Evolutionary conservation across 1,284 basidiomycete species (phyloP).

Genomic region (Sporisorium graminicola): DNA sequence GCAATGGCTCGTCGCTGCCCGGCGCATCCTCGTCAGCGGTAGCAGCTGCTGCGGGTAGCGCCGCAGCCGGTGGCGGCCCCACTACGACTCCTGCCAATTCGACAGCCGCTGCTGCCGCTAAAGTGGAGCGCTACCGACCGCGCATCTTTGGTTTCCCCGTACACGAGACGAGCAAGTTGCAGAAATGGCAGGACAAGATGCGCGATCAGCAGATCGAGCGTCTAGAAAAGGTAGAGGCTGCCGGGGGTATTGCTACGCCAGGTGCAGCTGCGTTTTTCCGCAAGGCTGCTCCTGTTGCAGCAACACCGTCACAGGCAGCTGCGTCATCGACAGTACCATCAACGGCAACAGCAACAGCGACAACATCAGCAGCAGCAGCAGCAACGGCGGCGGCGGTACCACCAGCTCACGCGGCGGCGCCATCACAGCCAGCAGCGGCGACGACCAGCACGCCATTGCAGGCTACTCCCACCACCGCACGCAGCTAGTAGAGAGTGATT

Average conservation of each 20-base stretch:
- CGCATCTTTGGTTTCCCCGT: conserved; percentile 69
- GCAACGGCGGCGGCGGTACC: conserved; percentile 1
- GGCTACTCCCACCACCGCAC: conserved; percentile 1
- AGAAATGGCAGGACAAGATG: conserved; percentile 66
- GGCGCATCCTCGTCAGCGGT: conserved; percentile 15
- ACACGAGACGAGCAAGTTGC: conserved; percentile 66
- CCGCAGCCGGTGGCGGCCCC: conserved; percentile 6
- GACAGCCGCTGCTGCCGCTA: conserved; percentile 49
- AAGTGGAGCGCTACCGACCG: conserved; percentile 65
- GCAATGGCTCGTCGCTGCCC: conserved; percentile 24
- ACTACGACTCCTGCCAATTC: conserved; percentile 22
- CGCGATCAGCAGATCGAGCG: conserved; percentile 58
- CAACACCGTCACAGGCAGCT: conserved; percentile 3
- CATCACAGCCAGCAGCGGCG: conserved; percentile 9
- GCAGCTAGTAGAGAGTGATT: neutral
- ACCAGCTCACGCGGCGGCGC: neutral
- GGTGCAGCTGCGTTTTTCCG: conserved; percentile 45
- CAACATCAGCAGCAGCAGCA: conserved; percentile 7
- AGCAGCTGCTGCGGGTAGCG: conserved; percentile 15
- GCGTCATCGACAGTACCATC: neutral
- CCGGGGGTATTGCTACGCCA: conserved; percentile 40
- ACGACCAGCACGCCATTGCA: conserved; percentile 18
- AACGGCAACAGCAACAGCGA: neutral
- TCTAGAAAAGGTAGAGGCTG: conserved; percentile 52
- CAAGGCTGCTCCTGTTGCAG: conserved; percentile 10